Percentiles rank a stretch among this genome's conserved stretches.
These are phyloP conservation scores for Pittosporum tobira DNA, from an alignment of 129 eudicot genomes.

Conservation along the genomic window DNA sequence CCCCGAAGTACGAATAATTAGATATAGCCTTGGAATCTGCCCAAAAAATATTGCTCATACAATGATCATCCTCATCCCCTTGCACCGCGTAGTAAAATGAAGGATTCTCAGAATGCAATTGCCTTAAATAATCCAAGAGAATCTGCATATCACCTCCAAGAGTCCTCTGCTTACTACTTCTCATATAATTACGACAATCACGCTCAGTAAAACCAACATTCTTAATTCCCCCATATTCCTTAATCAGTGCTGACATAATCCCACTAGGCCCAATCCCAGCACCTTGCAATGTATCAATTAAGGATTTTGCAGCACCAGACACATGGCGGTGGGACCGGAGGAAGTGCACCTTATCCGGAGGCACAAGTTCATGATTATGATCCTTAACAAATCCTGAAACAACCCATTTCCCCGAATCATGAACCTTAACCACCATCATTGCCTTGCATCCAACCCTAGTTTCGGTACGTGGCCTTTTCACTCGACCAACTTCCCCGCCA, in stretches of 20 bases:
- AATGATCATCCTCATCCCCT: constrained; percentile 26
- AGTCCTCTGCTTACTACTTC: constrained; percentile 24
- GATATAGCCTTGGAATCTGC: constrained; percentile 21
- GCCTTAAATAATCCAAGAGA: constrained; percentile 26
- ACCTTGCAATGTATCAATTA: constrained; percentile 31
- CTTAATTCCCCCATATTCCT: constrained; percentile 35
- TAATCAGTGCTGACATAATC: constrained; percentile 30
- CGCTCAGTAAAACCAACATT: constrained; percentile 35
- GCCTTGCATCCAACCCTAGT: constrained; percentile 42
- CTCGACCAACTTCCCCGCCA: neutral
- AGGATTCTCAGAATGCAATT: constrained; percentile 15
- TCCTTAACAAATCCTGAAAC: constrained; percentile 22
- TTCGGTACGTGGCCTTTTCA: constrained; percentile 23
- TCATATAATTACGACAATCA: constrained; percentile 37
- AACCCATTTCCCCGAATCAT: constrained; percentile 27
- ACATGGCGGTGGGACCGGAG: constrained; percentile 35
- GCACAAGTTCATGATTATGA: constrained; percentile 36
- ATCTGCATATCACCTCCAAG: constrained; percentile 28
- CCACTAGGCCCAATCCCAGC: constrained; percentile 35
- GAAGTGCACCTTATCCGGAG: constrained; percentile 29
- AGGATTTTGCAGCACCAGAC: constrained; percentile 28
- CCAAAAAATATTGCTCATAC: constrained; percentile 29
- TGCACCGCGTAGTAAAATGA: constrained; percentile 23
- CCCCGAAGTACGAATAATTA: constrained; percentile 30
- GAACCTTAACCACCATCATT: constrained; percentile 17